A percentile compares a stretch with the other conserved stretches of the same genome.
Evolutionary conservation across 768 basidiomycete genomes (phyloP).

Genomic region (Naganishia kalamii): DNA sequence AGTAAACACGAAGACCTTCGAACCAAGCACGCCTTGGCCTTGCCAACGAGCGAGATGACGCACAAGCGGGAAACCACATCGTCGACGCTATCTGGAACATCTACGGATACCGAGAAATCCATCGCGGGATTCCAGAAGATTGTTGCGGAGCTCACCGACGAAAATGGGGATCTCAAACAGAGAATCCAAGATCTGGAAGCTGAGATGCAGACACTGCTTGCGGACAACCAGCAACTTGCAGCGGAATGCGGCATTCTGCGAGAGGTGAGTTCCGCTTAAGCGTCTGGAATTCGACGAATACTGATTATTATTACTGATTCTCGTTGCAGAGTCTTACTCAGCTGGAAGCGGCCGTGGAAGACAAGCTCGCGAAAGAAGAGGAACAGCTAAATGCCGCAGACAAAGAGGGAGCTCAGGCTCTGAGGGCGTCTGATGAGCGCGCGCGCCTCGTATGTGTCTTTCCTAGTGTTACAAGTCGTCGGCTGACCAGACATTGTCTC

Average conservation of each 20-base stretch:
- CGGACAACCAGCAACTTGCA: constrained; percentile 13
- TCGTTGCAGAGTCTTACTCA: background rate
- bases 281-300: background rate
- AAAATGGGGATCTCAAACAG: constrained; percentile 60
- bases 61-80: constrained; percentile 2
- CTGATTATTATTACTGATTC: background rate
- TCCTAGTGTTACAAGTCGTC: background rate
- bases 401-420: background rate
- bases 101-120: constrained; percentile 32
- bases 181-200: constrained; percentile 66
- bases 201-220: constrained; percentile 50
- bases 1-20: constrained; percentile 14
- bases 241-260: background rate
- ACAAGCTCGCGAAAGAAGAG: constrained; percentile 10
- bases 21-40: constrained; percentile 8
- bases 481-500: background rate
- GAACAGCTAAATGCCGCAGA: constrained; percentile 7
- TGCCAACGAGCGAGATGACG: background rate
- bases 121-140: constrained; percentile 55
- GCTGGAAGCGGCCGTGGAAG: constrained; percentile 18
- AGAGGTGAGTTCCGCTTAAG: background rate
- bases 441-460: background rate
- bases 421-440: background rate
- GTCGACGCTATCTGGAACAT: constrained; percentile 31
- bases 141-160: constrained; percentile 79